Evolutionary conservation across 164 flowering plant genomes (phyloP), one percentile per base, ranked within the genome.

Genomic region (Piper betle): DNA sequence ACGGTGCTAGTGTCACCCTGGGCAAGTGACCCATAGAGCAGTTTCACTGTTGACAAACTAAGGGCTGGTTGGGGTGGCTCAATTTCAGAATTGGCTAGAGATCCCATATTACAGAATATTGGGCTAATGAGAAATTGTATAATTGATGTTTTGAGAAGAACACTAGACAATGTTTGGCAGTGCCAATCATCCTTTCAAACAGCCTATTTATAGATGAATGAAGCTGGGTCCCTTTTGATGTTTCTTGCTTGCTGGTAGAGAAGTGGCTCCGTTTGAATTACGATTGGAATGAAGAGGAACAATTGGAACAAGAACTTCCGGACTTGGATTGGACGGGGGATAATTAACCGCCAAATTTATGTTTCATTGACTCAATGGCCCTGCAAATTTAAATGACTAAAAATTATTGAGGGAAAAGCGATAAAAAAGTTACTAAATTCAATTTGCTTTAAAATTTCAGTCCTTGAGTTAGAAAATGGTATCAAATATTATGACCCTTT

Each of bases 1-100:
- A 79, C 80, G 0, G 58, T 74, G 17, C 50, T 59, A 0, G 66
- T 62, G 42, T 81, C 73, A 0, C 83, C 82, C 0, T 41, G 6
- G 1, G 72, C 61, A 58, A 88, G 46, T 3, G 84, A 81, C 48
- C 60, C 60, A 80, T 88, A 88, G 2, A 88, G 81, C 15, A 52
- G 46, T 25, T 64, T 65, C 4, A 83, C 82, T 0, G 66, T 64
- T 25, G 33, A 25, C 33, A 25, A 0, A 25, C 33, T 25, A 25
- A 25, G 12, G 69, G 65, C 67, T 65, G 71, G 74, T 80, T 77
- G 37, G 37, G 17, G 53, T 19, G 25, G 39, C 9, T 53, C 60
- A 57, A 42, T 39, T 38, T 15, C 25, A 41, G 17, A 4, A 40
- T 37, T 43, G 0, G 53, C 55, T 17, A 17, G 63, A 61, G 55